A percentile compares a stretch with the other conserved stretches of the same genome.
Conservation (phyloP, 768 basidiomycete genomes). For the Pholiota molesta region DNA sequence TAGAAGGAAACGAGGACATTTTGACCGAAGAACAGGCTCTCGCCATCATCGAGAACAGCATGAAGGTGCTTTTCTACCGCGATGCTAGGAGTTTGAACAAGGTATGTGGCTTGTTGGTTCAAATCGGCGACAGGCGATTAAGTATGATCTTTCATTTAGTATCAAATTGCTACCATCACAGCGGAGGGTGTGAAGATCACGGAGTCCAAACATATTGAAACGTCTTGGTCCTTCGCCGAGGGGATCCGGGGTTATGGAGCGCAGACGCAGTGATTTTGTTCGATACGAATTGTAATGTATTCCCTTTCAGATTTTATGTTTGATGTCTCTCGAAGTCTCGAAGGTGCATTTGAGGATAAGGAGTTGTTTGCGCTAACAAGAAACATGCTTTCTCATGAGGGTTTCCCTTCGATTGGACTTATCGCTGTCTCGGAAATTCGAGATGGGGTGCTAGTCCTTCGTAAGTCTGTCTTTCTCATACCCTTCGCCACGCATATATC, state of each 20-base stretch:
- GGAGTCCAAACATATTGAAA: slow-evolving; percentile 74
- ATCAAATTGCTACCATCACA: slow-evolving; percentile 92
- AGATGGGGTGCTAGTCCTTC: too few species aligned
- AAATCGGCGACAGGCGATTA: not conserved
- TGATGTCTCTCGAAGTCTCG: too few species aligned
- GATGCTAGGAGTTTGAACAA: slow-evolving; percentile 96
- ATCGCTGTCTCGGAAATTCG: too few species aligned
- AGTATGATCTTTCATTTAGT: slow-evolving; percentile 49
- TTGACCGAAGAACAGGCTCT: slow-evolving; percentile 82
- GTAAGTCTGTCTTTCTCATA: too few species aligned
- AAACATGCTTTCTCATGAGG: too few species aligned
- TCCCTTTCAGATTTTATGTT: not conserved
- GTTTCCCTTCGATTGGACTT: too few species aligned
- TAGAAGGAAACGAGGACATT: slow-evolving; percentile 77
- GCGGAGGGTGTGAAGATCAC: slow-evolving; percentile 76
- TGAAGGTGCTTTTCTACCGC: slow-evolving; percentile 95
- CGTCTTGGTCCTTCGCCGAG: slow-evolving; percentile 92
- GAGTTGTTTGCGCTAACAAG: too few species aligned
- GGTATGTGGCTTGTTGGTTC: slow-evolving; percentile 45
- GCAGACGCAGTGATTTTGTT: slow-evolving; percentile 73
- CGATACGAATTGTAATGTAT: slow-evolving; percentile 20
- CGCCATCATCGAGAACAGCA: slow-evolving; percentile 78
- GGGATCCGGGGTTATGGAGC: slow-evolving; percentile 89
- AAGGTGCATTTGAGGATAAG: not conserved
- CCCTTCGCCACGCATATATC: too few species aligned